Evolutionary conservation across 2,329 filamentous ascomycete genomes (phyloP).

Genomic region (Phaeosphaeriaceae sp.): DNA sequence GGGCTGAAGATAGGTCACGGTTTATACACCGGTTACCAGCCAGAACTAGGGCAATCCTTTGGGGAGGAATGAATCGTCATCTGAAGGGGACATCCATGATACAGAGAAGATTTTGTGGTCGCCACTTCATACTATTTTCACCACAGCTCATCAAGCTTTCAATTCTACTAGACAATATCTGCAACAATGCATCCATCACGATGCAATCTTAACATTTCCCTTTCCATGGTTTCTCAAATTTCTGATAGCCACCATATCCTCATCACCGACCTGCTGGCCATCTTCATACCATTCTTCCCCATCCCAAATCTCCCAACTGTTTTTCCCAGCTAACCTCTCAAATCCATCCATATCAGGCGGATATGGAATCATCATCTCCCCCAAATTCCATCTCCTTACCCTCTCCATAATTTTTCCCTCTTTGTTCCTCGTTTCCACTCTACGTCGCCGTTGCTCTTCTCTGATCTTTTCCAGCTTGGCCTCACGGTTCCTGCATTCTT

Average conservation of each 20-base stretch:
- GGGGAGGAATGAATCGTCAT: no score
- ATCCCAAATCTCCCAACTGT: neutral
- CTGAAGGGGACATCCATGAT: no score
- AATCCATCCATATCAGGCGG: neutral
- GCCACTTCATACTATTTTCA: no score
- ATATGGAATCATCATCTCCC: neutral
- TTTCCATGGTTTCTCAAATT: neutral
- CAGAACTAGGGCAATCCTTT: no score
- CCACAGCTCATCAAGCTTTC: no score
- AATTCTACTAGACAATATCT: no score
- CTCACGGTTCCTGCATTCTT: neutral
- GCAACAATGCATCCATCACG: no score
- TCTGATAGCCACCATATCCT: constrained; percentile 7
- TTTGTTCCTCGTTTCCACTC: neutral
- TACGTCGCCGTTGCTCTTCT: neutral
- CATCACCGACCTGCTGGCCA: neutral
- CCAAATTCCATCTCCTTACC: neutral
- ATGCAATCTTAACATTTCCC: no score
- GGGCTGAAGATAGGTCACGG: no score
- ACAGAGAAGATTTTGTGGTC: no score
- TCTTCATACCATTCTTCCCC: neutral
- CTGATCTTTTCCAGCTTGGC: neutral
- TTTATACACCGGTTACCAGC: no score
- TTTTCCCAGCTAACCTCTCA: neutral
- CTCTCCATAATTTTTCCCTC: neutral